Evolutionary conservation across 495 filamentous ascomycete genomes (phyloP).

Genomic region (Jackrogersella multiformis): DNA sequence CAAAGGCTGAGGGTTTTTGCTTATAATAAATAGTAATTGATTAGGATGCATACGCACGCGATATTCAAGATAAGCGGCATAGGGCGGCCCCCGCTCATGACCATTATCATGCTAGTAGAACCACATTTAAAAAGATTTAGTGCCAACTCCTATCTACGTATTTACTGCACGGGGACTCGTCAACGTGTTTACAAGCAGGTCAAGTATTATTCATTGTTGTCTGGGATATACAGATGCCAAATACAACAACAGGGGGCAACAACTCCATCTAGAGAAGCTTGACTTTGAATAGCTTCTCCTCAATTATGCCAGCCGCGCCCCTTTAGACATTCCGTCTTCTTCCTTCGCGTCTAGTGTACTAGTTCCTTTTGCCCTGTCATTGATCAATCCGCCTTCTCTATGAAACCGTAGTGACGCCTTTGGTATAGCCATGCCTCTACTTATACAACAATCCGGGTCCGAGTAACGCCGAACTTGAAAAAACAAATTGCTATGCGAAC

Average conservation of each 20-base stretch:
- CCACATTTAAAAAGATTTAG: background rate
- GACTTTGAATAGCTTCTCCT: too few species aligned
- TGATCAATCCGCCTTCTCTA: slow-evolving; percentile 11
- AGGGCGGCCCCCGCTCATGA: slow-evolving; percentile 10
- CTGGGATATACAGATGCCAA: background rate
- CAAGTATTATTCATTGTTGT: background rate
- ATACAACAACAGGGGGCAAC: background rate
- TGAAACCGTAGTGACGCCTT: slow-evolving; percentile 23
- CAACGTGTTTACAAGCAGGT: too few species aligned
- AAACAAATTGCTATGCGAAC: slow-evolving; percentile 29
- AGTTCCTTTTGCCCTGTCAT: slow-evolving; percentile 1
- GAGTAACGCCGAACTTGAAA: slow-evolving; percentile 32
- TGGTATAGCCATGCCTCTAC: slow-evolving; percentile 46
- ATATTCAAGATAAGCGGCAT: slow-evolving; percentile 25
- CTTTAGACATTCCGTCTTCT: background rate
- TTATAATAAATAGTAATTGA: too few species aligned
- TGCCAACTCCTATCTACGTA: background rate
- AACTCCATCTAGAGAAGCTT: background rate
- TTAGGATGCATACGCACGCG: background rate
- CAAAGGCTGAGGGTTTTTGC: background rate
- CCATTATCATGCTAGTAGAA: slow-evolving; percentile 4
- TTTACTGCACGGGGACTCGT: too few species aligned
- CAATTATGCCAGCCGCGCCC: background rate
- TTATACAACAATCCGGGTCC: slow-evolving; percentile 44
- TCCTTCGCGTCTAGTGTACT: background rate